phyloP scores from a whole-genome alignment of 345 rosid species.

The Lepidium sativum region DNA sequence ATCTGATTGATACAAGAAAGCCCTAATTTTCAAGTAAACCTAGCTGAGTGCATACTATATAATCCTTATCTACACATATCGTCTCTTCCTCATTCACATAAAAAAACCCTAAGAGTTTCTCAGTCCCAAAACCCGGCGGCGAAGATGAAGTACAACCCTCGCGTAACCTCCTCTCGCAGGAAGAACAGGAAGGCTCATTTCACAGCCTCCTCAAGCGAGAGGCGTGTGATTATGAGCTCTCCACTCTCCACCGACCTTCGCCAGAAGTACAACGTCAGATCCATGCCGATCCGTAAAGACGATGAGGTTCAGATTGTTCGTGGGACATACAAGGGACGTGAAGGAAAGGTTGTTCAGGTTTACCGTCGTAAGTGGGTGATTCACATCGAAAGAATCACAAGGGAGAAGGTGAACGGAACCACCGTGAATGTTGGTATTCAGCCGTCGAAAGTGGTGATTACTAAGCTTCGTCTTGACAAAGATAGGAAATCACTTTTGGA shows the following conservation, averaged over 20 bases:
- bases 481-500: conserved; percentile 54
- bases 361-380: conserved; percentile 70
- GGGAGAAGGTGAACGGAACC: conserved; percentile 66
- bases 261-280: conserved; percentile 56
- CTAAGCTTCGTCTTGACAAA: conserved; percentile 63
- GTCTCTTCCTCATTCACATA: conserved; percentile 3
- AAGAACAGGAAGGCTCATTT: conserved; percentile 73
- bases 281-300: conserved; percentile 67
- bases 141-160: conserved; percentile 58
- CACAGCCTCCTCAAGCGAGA: conserved; percentile 53
- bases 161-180: conserved; percentile 59
- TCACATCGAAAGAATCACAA: conserved; percentile 63
- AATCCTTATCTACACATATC: neutral
- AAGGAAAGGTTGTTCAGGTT: conserved; percentile 63
- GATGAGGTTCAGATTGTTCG: conserved; percentile 65
- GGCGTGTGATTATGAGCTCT: conserved; percentile 64
- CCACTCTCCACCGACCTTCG: conserved; percentile 53
- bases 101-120: conserved; percentile 12
- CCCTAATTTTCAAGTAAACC: conserved; percentile 5
- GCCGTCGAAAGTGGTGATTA: conserved; percentile 53
- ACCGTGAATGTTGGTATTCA: conserved; percentile 63
- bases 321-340: conserved; percentile 64
- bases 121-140: neutral
- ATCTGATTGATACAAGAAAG: neutral
- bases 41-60: conserved; percentile 7